phyloP scores from a whole-genome alignment of 2,329 filamentous ascomycete species.

The Talaromyces albobiverticillius region DNA sequence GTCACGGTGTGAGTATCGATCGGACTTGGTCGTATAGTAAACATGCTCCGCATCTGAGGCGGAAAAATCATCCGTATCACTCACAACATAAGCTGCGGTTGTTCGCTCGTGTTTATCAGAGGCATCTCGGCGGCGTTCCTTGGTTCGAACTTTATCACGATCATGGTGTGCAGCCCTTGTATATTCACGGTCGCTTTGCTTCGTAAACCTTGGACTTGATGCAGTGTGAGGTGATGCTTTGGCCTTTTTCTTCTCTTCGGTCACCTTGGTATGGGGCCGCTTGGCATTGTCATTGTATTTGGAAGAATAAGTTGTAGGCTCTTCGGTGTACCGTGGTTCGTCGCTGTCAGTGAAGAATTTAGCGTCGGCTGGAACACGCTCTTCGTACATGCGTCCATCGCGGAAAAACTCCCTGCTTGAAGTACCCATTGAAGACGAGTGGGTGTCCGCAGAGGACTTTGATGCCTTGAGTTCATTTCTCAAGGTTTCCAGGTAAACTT shows the following conservation, averaged over 20 bases:
- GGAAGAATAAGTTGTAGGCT: conserved; percentile 34
- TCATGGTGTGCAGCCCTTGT: conserved; percentile 30
- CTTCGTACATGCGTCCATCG: conserved; percentile 43
- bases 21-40: conserved; percentile 15
- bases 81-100: conserved; percentile 22
- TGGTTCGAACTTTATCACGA: conserved; percentile 40
- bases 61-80: conserved; percentile 31
- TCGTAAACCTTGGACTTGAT: conserved; percentile 31
- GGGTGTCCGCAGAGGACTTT: neutral
- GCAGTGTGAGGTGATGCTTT: conserved; percentile 27
- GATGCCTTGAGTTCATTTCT: conserved; percentile 55
- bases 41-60: conserved; percentile 26
- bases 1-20: conserved; percentile 22
- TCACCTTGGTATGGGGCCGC: conserved; percentile 30
- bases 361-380: conserved; percentile 36
- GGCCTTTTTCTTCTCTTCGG: conserved; percentile 38
- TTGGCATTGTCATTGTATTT: conserved; percentile 39
- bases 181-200: conserved; percentile 31
- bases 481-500: conserved; percentile 64
- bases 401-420: conserved; percentile 38
- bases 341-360: conserved; percentile 34
- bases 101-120: conserved; percentile 37
- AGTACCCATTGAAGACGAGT: conserved; percentile 21
- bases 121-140: conserved; percentile 40
- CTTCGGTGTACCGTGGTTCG: conserved; percentile 34